A percentile compares a stretch with the other conserved stretches of the same genome.
These are phyloP conservation scores for Streptanthus diversifolius DNA, from an alignment of 345 rosid genomes.

Conservation along the genomic window DNA sequence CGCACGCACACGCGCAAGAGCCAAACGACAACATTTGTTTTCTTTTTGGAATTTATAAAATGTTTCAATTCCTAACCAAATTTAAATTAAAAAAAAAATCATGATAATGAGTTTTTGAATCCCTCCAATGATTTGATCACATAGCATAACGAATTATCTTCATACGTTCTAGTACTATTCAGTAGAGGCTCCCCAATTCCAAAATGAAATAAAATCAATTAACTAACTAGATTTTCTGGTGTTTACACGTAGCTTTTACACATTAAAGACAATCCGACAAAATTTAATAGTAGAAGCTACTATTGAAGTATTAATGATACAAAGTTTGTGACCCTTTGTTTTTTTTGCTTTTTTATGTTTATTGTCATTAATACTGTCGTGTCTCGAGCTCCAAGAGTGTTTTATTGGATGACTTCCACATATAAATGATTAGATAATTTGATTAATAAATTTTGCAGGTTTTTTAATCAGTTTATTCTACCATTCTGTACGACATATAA, in stretches of 20 bases:
- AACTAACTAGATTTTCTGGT: neutral
- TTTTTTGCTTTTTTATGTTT: neutral
- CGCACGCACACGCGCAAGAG: constrained; percentile 30
- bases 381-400: constrained; percentile 8
- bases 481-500: neutral
- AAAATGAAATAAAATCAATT: neutral
- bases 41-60: constrained; percentile 22
- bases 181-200: neutral
- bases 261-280: constrained; percentile 11
- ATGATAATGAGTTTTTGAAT: neutral
- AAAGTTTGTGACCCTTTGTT: constrained; percentile 2
- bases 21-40: constrained; percentile 25
- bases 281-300: neutral
- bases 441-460: neutral
- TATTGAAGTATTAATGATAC: neutral
- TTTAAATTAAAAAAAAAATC: neutral
- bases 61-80: constrained; percentile 7
- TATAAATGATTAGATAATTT: neutral
- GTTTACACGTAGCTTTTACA: constrained; percentile 3
- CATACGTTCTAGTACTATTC: constrained; percentile 16
- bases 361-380: constrained; percentile 15
- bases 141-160: neutral
- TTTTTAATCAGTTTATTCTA: neutral
- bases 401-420: constrained; percentile 16
- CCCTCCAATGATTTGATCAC: constrained; percentile 2